These are phyloP conservation scores for Fragilariopsis cylindrus DNA, from an alignment of 108 stramenopile species.

Conservation along the genomic window DNA sequence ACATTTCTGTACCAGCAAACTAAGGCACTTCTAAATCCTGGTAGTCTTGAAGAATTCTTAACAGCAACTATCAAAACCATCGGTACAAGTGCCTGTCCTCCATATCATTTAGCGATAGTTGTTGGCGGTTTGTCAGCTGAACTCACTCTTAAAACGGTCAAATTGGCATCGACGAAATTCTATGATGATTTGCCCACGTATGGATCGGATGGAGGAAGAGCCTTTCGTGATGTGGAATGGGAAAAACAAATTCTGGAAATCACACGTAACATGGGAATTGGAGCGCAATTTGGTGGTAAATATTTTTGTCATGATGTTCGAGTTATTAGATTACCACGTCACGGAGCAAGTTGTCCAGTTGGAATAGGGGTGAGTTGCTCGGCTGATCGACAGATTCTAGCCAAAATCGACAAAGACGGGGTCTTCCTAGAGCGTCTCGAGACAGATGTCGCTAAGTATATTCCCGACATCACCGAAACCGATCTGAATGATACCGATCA, in stretches of 20 bases:
- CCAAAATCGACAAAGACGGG: slow-evolving; percentile 92
- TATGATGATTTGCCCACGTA: slow-evolving; percentile 90
- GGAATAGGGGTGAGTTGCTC: slow-evolving; percentile 96
- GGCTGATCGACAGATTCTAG: slow-evolving; percentile 95
- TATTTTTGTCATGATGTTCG: slow-evolving; percentile 98
- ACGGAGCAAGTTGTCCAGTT: slow-evolving; percentile 96
- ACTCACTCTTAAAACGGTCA: slow-evolving; percentile 93
- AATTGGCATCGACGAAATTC: slow-evolving; percentile 92
- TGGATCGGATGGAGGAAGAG: slow-evolving; percentile 81
- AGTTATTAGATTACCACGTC: slow-evolving; percentile 91
- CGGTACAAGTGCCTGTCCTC: slow-evolving; percentile 95
- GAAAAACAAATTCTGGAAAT: slow-evolving; percentile 89
- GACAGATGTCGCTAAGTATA: slow-evolving; percentile 87
- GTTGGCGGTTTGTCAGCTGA: slow-evolving; percentile 95
- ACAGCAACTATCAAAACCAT: slow-evolving; percentile 93
- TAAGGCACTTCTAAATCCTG: slow-evolving; percentile 90
- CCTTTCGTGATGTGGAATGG: slow-evolving; percentile 92
- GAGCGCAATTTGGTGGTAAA: slow-evolving; percentile 96
- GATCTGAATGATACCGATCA: slow-evolving; percentile 32
- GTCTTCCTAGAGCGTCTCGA: slow-evolving; percentile 95
- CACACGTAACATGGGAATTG: slow-evolving; percentile 91
- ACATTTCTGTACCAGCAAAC: slow-evolving; percentile 97
- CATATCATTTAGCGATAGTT: slow-evolving; percentile 94
- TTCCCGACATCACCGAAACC: slow-evolving; percentile 90
- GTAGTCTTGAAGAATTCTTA: slow-evolving; percentile 84